phyloP scores from a whole-genome alignment of 306 rosid species.

The Canavalia ensiformis region DNA sequence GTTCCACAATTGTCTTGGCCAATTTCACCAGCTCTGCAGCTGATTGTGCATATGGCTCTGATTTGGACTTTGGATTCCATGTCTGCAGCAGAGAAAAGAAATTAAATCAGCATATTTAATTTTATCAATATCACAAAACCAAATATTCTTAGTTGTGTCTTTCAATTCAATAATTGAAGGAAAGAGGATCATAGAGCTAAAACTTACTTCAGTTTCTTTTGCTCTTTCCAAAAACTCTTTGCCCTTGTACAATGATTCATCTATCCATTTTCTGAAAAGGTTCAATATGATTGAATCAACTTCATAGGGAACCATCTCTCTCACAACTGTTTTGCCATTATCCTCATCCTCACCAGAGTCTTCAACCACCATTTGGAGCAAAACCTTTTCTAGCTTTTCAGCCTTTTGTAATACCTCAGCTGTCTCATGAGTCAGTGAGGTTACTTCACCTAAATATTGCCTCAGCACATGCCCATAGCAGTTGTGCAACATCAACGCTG shows the following conservation, averaged over 20 bases:
- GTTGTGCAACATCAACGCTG: constrained; percentile 80
- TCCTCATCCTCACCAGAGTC: constrained; percentile 77
- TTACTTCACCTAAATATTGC: constrained; percentile 72
- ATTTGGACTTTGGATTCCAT: constrained; percentile 96
- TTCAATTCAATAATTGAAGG: constrained; percentile 11
- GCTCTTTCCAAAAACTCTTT: constrained; percentile 66
- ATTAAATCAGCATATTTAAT: neutral
- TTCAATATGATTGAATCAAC: constrained; percentile 78
- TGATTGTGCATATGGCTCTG: constrained; percentile 82
- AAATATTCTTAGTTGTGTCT: neutral
- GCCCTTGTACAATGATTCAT: constrained; percentile 62
- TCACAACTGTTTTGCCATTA: constrained; percentile 69
- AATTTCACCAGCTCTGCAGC: constrained; percentile 70
- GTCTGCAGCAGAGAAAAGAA: constrained; percentile 59
- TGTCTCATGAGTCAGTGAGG: constrained; percentile 62
- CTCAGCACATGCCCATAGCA: constrained; percentile 78
- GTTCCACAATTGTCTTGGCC: constrained; percentile 67
- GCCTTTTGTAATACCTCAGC: constrained; percentile 77
- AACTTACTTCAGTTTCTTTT: constrained; percentile 84
- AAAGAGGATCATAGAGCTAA: neutral
- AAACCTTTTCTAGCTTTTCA: constrained; percentile 78
- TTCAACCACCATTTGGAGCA: constrained; percentile 90
- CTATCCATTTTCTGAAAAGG: constrained; percentile 77
- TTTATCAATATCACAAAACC: neutral
- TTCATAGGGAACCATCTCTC: constrained; percentile 91